Percentiles rank a stretch among this genome's conserved stretches.
Conservation (phyloP, 768 basidiomycete species). For the Russula ochroleuca region DNA sequence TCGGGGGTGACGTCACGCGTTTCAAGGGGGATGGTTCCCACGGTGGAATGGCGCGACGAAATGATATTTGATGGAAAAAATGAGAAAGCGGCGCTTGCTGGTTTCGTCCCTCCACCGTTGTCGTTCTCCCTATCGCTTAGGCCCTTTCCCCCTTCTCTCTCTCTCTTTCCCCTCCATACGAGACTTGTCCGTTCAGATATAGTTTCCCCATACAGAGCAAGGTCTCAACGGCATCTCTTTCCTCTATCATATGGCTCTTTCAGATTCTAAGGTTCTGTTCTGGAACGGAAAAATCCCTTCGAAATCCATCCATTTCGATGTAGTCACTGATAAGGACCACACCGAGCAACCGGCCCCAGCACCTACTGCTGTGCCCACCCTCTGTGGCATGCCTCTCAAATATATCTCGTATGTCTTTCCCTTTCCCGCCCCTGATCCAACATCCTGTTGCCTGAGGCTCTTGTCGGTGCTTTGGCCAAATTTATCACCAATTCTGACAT, state of each 20-base stretch:
- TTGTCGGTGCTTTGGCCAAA: neutral
- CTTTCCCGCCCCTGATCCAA: neutral
- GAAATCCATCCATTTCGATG: conserved; percentile 18
- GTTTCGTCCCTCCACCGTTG: neutral
- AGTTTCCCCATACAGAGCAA: neutral
- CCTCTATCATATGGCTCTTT: conserved; percentile 9
- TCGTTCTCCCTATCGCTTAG: neutral
- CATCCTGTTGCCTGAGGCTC: neutral
- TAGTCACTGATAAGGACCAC: conserved; percentile 4
- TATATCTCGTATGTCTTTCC: conserved; percentile 63
- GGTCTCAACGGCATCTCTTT: conserved; percentile 2
- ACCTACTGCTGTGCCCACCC: conserved; percentile 44
- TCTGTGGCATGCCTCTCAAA: conserved; percentile 72
- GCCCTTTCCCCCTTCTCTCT: neutral
- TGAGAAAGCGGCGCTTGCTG: neutral
- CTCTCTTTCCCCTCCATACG: neutral
- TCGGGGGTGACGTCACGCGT: neutral
- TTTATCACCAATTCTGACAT: neutral
- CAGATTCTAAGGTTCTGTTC: conserved; percentile 20
- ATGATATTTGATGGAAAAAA: neutral
- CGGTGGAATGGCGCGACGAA: neutral
- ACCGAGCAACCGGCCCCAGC: conserved; percentile 31
- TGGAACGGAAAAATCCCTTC: conserved; percentile 19
- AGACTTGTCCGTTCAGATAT: neutral
- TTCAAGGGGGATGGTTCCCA: neutral